phyloP scores from a whole-genome alignment of 2,329 filamentous ascomycete genomes.

The Cytospora paraplurivora region DNA sequence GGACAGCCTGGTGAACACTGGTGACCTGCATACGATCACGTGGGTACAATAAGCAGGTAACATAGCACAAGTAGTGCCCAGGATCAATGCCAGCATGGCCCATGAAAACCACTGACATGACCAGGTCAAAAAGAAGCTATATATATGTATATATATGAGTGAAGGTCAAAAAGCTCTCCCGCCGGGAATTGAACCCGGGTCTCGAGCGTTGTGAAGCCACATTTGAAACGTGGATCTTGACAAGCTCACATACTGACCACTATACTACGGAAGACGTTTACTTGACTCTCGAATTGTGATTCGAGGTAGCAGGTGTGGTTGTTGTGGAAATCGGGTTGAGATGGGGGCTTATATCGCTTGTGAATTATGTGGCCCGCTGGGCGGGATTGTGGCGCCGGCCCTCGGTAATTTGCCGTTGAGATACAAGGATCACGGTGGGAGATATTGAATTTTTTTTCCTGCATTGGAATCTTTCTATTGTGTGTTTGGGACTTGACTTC shows the following conservation, averaged over 20 bases:
- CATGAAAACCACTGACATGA: no score
- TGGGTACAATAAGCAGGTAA: no score
- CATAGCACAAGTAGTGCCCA: no score
- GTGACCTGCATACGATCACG: no score
- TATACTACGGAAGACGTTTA: background rate
- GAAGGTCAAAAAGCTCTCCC: background rate
- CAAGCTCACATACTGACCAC: constrained; percentile 1
- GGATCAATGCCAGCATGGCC: no score
- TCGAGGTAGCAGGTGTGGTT: background rate
- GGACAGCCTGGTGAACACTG: no score
- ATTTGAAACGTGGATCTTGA: background rate
- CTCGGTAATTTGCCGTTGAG: no score
- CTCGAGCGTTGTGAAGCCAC: background rate
- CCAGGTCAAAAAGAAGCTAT: no score
- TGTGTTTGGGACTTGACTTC: background rate
- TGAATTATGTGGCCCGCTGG: background rate
- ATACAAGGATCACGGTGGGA: background rate
- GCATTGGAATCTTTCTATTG: background rate
- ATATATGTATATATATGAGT: background rate
- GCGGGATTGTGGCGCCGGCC: background rate
- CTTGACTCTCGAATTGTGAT: background rate
- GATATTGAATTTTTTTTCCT: background rate
- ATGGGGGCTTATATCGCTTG: background rate
- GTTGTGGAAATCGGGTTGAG: background rate
- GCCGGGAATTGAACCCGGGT: constrained; percentile 1